Percentiles rank a stretch among this genome's conserved stretches.
Conservation (phyloP, 176 grass and related monocot genomes). For the Typha latifolia region DNA sequence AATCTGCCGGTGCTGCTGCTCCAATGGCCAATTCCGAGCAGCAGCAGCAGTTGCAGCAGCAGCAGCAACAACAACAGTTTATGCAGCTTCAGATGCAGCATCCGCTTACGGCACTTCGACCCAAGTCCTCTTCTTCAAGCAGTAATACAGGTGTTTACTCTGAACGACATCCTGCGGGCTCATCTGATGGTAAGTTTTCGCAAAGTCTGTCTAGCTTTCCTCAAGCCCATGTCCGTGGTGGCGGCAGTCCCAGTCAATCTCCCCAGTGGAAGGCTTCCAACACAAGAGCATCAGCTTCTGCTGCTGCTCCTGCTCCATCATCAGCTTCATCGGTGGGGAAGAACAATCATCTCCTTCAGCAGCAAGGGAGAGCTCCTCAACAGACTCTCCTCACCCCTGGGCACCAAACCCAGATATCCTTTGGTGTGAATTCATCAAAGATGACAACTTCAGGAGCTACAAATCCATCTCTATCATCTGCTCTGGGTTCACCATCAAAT, state of each 20-base stretch:
- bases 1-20: slow-evolving; percentile 22
- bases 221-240: slow-evolving; percentile 36
- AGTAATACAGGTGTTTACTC: slow-evolving; percentile 36
- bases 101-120: slow-evolving; percentile 46
- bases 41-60: slow-evolving; percentile 18
- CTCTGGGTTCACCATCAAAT: slow-evolving; percentile 56
- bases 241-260: slow-evolving; percentile 37
- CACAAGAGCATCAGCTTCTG: slow-evolving; percentile 32
- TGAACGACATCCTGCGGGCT: slow-evolving; percentile 17
- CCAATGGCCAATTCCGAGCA: slow-evolving; percentile 18
- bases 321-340: slow-evolving; percentile 38
- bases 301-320: slow-evolving; percentile 20
- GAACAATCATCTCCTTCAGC: slow-evolving; percentile 51
- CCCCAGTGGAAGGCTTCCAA: slow-evolving; percentile 56
- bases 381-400: slow-evolving; percentile 37
- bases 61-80: slow-evolving; percentile 33
- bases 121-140: slow-evolving; percentile 55
- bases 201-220: slow-evolving; percentile 37
- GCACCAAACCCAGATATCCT: slow-evolving; percentile 67
- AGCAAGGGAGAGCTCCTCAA: slow-evolving; percentile 45
- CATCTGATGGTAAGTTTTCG: slow-evolving; percentile 21
- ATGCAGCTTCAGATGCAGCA: slow-evolving; percentile 47
- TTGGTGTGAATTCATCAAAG: slow-evolving; percentile 57
- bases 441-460: slow-evolving; percentile 27
- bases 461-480: slow-evolving; percentile 56